These are phyloP conservation scores for Spirogloea muscicola DNA, from an alignment of 139 green algal genomes.

Conservation along the genomic window DNA sequence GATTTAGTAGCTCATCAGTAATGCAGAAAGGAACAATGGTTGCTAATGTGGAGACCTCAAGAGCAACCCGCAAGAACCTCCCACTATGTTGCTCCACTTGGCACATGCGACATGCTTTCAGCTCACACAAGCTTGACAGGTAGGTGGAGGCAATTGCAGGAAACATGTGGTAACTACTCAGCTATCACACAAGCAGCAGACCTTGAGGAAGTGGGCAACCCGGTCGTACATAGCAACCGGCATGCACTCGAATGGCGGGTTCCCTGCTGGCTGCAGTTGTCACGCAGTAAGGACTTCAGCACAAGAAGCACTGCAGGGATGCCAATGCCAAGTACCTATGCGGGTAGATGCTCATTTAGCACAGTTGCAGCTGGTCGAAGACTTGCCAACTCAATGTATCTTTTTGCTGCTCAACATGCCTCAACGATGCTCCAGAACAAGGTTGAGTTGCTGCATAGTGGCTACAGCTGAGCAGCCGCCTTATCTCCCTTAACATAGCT, in stretches of 20 bases:
- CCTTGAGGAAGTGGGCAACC: constrained; percentile 51
- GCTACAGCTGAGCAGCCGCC: background rate
- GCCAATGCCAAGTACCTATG: background rate
- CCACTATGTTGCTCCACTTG: too few species aligned
- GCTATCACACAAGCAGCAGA: too few species aligned
- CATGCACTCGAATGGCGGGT: constrained; percentile 56
- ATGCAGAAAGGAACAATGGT: too few species aligned
- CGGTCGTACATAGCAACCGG: constrained; percentile 53
- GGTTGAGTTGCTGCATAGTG: background rate
- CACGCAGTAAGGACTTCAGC: background rate
- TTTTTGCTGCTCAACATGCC: background rate
- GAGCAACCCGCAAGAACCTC: too few species aligned
- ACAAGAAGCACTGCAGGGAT: background rate
- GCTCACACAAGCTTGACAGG: too few species aligned
- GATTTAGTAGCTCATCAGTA: too few species aligned
- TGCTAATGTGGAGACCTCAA: too few species aligned
- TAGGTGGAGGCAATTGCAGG: too few species aligned
- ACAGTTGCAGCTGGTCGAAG: too few species aligned
- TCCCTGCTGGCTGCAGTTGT: background rate
- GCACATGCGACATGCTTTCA: too few species aligned
- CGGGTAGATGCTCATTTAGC: background rate
- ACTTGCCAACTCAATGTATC: background rate
- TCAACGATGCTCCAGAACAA: background rate
- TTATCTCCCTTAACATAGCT: background rate
- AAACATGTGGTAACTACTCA: too few species aligned